These are phyloP conservation scores for Eruca vesicaria DNA, from an alignment of 441 rosid genomes.

Conservation along the genomic window DNA sequence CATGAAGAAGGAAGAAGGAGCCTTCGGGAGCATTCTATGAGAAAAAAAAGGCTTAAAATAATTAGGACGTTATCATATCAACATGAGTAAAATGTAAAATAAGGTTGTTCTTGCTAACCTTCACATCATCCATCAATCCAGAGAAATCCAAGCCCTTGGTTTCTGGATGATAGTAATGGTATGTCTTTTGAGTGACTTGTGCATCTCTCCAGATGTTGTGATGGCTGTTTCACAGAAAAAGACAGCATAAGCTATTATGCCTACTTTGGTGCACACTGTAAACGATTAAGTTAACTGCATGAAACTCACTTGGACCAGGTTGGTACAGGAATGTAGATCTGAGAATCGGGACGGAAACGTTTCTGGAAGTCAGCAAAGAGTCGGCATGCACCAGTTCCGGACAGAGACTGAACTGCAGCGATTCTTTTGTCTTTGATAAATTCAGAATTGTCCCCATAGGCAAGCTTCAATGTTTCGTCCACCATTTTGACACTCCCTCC, in stretches of 20 bases:
- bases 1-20: constrained; percentile 92
- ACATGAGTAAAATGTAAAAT: neutral
- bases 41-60: neutral
- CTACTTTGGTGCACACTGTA: neutral
- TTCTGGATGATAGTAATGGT: constrained; percentile 87
- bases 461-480: constrained; percentile 85
- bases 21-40: constrained; percentile 86
- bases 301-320: constrained; percentile 92
- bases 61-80: neutral
- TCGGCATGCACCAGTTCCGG: constrained; percentile 97
- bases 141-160: constrained; percentile 85
- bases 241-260: neutral
- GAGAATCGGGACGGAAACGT: constrained; percentile 82
- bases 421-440: constrained; percentile 76
- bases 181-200: constrained; percentile 71
- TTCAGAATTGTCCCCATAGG: constrained; percentile 86
- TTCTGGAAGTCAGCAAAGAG: constrained; percentile 97
- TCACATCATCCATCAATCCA: constrained; percentile 79
- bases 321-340: constrained; percentile 88
- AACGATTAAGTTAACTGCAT: neutral
- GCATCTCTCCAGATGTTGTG: constrained; percentile 99
- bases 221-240: constrained; percentile 64
- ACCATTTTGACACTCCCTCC: constrained; percentile 94
- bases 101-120: constrained; percentile 45
- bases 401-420: constrained; percentile 87